phyloP scores from a whole-genome alignment of 2,329 filamentous ascomycete species.

The Fusarium nisikadoi region DNA sequence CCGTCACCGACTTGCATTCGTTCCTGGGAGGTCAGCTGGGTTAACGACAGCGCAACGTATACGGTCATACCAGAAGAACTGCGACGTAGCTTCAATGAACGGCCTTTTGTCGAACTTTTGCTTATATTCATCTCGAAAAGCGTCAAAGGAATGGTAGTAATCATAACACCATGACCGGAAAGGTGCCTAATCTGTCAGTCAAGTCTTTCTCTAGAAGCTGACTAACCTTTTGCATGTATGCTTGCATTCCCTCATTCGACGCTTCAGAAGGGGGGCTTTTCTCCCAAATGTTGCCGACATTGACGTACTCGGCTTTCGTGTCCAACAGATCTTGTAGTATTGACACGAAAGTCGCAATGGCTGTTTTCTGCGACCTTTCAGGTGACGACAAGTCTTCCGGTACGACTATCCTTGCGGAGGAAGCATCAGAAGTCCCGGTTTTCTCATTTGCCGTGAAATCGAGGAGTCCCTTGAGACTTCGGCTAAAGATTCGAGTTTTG shows the following conservation, averaged over 20 bases:
- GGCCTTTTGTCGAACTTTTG: constrained; percentile 40
- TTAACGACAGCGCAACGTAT: background rate
- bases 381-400: constrained; percentile 38
- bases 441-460: constrained; percentile 17
- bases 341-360: constrained; percentile 39
- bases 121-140: constrained; percentile 43
- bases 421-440: background rate
- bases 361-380: constrained; percentile 10
- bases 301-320: constrained; percentile 17
- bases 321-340: constrained; percentile 37
- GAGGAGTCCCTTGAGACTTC: constrained; percentile 43
- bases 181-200: constrained; percentile 42
- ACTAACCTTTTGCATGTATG: constrained; percentile 47
- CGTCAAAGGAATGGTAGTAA: constrained; percentile 46
- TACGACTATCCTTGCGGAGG: constrained; percentile 39
- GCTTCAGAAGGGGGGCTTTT: constrained; percentile 12
- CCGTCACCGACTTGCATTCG: constrained; percentile 28
- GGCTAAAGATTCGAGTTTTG: constrained; percentile 38
- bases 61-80: constrained; percentile 45
- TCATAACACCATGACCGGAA: constrained; percentile 49
- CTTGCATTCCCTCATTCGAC: constrained; percentile 26
- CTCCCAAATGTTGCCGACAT: constrained; percentile 37
- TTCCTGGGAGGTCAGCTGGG: constrained; percentile 25
- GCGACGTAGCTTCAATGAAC: constrained; percentile 45
- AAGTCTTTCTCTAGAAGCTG: background rate